These are phyloP conservation scores for Hypomontagnella submonticulosa DNA, from an alignment of 495 filamentous ascomycete species.

Conservation along the genomic window DNA sequence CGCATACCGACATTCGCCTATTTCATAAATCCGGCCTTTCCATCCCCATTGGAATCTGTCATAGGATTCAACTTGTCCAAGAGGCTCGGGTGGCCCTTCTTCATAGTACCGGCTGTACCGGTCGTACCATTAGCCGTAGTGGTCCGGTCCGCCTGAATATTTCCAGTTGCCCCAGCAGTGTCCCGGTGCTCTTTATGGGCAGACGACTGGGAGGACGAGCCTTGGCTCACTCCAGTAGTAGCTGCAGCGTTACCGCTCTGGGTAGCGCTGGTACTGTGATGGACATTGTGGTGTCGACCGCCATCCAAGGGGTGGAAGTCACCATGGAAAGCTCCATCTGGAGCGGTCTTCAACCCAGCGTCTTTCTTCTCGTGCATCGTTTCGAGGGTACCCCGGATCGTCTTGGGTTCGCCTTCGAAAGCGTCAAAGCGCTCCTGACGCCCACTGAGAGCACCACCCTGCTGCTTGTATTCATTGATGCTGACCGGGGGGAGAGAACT, in stretches of 20 bases:
- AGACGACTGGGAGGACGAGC: conserved; percentile 21
- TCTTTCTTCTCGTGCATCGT: conserved; percentile 38
- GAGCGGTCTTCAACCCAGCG: conserved; percentile 11
- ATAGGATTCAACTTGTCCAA: conserved; percentile 61
- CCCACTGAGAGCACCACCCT: conserved; percentile 66
- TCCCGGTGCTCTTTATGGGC: conserved; percentile 22
- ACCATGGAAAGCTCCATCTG: conserved; percentile 32
- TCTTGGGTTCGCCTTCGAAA: conserved; percentile 66
- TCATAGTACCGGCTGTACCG: background rate
- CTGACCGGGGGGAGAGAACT: conserved; percentile 68
- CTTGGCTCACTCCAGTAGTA: conserved; percentile 6
- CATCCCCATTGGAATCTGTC: conserved; percentile 57
- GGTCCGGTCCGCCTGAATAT: background rate
- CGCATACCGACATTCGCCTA: conserved; percentile 17
- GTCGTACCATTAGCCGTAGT: background rate
- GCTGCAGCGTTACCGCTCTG: conserved; percentile 10
- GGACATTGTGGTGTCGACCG: conserved; percentile 15
- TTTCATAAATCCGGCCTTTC: conserved; percentile 58
- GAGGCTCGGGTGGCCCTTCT: conserved; percentile 52
- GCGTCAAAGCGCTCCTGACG: conserved; percentile 64
- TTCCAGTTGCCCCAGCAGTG: background rate
- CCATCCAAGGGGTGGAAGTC: conserved; percentile 35
- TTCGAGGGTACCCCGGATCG: conserved; percentile 52
- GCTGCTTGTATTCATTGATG: conserved; percentile 68
- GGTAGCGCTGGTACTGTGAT: too few relatives aligned